phyloP scores from a whole-genome alignment of 2,329 filamentous ascomycete genomes.

The Clonostachys solani region DNA sequence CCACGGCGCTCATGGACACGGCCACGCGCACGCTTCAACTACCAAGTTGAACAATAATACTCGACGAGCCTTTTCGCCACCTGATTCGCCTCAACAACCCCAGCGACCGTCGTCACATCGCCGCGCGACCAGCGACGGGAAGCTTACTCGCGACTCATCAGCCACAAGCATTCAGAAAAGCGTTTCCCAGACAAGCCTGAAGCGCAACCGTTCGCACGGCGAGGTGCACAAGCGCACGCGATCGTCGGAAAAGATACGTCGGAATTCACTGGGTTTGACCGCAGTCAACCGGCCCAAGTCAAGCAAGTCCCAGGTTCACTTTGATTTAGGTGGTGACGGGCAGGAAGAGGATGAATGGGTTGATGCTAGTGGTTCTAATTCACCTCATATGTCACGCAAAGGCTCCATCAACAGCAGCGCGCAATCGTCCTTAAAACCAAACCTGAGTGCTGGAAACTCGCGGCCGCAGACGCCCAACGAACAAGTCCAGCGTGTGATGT shows the following conservation, averaged over 20 bases:
- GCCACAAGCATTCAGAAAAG: conserved; percentile 47
- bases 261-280: conserved; percentile 41
- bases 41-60: not conserved
- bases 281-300: conserved; percentile 33
- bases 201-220: conserved; percentile 56
- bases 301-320: conserved; percentile 52
- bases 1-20: not conserved
- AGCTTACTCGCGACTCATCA: conserved; percentile 39
- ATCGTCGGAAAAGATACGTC: conserved; percentile 48
- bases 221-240: conserved; percentile 49
- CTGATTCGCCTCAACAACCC: conserved; percentile 14
- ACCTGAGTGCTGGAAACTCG: conserved; percentile 22
- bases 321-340: conserved; percentile 53
- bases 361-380: conserved; percentile 60
- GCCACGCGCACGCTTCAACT: not conserved
- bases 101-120: conserved; percentile 29
- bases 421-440: conserved; percentile 38
- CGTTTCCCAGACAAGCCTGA: conserved; percentile 48
- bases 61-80: not conserved
- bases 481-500: conserved; percentile 2
- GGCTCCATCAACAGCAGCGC: conserved; percentile 45
- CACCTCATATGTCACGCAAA: conserved; percentile 45
- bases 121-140: conserved; percentile 45
- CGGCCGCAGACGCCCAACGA: conserved; percentile 27
- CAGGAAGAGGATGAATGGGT: conserved; percentile 59